These are phyloP conservation scores for Ambrosia hybrid DNA, from an alignment of 140 eudicot species.

Conservation along the genomic window DNA sequence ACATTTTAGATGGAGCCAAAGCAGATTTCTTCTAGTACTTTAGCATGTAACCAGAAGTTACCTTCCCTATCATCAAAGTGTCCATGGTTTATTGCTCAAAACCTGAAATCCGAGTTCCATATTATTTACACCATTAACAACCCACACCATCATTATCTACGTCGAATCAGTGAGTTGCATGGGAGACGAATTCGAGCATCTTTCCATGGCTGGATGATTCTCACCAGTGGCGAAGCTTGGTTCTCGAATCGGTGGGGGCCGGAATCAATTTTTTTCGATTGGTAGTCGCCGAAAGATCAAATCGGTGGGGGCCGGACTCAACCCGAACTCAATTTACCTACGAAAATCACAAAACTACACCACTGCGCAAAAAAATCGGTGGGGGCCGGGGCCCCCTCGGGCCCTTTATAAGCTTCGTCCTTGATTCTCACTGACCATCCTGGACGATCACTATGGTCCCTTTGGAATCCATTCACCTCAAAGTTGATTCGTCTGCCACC, in stretches of 20 bases:
- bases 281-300: no score
- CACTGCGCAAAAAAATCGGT: no score
- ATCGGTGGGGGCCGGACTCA: no score
- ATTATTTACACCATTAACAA: not conserved
- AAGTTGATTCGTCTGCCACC: not conserved
- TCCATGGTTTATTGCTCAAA: not conserved
- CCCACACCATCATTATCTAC: not conserved
- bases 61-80: not conserved
- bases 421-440: constrained; percentile 10
- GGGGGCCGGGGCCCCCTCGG: no score
- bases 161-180: not conserved
- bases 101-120: not conserved
- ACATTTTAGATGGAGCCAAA: not conserved
- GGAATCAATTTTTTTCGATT: no score
- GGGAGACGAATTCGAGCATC: constrained; percentile 6
- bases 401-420: no score
- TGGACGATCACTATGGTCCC: not conserved
- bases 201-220: constrained; percentile 12
- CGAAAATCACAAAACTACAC: no score
- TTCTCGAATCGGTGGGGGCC: no score
- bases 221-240: no score
- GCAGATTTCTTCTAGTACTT: no score
- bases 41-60: constrained; percentile 5
- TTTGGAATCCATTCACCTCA: constrained; percentile 12
- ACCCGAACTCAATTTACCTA: no score